Conservation (phyloP, 768 basidiomycete genomes). For the Termitomyces sp. region DNA sequence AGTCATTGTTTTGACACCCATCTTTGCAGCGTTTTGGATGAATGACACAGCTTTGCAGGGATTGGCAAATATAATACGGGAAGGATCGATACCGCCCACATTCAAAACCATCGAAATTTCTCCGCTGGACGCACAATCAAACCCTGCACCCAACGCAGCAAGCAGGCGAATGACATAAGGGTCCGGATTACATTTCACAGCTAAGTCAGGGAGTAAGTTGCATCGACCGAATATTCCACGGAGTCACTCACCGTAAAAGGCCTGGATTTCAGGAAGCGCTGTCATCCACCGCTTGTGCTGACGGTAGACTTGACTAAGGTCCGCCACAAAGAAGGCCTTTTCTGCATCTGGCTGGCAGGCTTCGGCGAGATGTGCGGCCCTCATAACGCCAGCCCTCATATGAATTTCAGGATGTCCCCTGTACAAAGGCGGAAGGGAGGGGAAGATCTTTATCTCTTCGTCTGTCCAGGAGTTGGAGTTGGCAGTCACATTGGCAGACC, state of each 20-base stretch:
- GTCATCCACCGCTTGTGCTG: constrained; percentile 83
- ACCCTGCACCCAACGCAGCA: constrained; percentile 85
- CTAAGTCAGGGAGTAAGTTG: constrained; percentile 37
- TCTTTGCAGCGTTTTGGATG: constrained; percentile 77
- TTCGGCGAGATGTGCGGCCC: constrained; percentile 49
- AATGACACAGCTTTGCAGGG: constrained; percentile 97
- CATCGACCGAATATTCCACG: not conserved
- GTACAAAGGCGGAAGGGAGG: constrained; percentile 64
- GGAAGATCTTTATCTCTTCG: constrained; percentile 44
- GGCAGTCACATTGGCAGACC: constrained; percentile 48
- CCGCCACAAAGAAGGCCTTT: constrained; percentile 94
- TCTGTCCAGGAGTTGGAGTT: constrained; percentile 11
- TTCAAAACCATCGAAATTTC: constrained; percentile 83
- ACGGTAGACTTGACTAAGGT: constrained; percentile 81
- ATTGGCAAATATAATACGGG: constrained; percentile 94
- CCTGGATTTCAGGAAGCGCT: constrained; percentile 78
- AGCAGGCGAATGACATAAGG: constrained; percentile 90
- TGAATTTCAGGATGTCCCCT: constrained; percentile 72
- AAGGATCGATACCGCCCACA: constrained; percentile 71
- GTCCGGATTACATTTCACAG: constrained; percentile 98
- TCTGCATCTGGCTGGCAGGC: constrained; percentile 71
- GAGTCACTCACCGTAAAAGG: constrained; percentile 80
- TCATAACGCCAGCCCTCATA: constrained; percentile 71
- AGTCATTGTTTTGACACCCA: constrained; percentile 92
- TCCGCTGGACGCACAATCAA: constrained; percentile 95